phyloP scores from a whole-genome alignment of 331 rosid genomes.

The Erythrophleum ivorense region DNA sequence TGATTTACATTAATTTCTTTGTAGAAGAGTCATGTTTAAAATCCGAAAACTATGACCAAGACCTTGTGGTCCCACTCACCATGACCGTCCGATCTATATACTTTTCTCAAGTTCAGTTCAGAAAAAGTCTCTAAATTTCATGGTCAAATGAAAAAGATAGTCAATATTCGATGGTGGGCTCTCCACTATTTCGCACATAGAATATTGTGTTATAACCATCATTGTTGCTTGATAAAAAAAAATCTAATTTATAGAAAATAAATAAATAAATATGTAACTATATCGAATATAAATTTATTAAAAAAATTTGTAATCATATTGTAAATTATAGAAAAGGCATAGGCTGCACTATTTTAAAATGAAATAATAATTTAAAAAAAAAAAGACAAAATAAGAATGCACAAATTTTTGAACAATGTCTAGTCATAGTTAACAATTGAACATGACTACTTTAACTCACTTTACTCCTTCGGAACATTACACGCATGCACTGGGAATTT shows the following conservation, averaged over 20 bases:
- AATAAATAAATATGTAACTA: too few species aligned
- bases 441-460: slow-evolving; percentile 36
- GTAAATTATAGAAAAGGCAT: too few species aligned
- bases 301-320: background rate
- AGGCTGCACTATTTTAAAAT: too few species aligned
- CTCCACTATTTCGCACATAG: slow-evolving; percentile 47
- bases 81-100: slow-evolving; percentile 42
- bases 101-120: slow-evolving; percentile 6
- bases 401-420: slow-evolving; percentile 27
- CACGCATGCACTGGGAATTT: slow-evolving; percentile 52
- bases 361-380: background rate
- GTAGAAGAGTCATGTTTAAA: slow-evolving; percentile 9
- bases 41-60: slow-evolving; percentile 9
- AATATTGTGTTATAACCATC: slow-evolving; percentile 36
- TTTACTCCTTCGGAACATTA: slow-evolving; percentile 50
- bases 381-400: background rate
- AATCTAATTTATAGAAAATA: background rate
- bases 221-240: background rate
- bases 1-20: slow-evolving; percentile 4
- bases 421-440: slow-evolving; percentile 11
- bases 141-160: slow-evolving; percentile 42
- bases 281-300: background rate
- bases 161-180: slow-evolving; percentile 40
- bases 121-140: slow-evolving; percentile 31
- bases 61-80: slow-evolving; percentile 38